Evolutionary conservation across 1,284 basidiomycete genomes (phyloP).

Genomic region (Xerocomus minutiporus): DNA sequence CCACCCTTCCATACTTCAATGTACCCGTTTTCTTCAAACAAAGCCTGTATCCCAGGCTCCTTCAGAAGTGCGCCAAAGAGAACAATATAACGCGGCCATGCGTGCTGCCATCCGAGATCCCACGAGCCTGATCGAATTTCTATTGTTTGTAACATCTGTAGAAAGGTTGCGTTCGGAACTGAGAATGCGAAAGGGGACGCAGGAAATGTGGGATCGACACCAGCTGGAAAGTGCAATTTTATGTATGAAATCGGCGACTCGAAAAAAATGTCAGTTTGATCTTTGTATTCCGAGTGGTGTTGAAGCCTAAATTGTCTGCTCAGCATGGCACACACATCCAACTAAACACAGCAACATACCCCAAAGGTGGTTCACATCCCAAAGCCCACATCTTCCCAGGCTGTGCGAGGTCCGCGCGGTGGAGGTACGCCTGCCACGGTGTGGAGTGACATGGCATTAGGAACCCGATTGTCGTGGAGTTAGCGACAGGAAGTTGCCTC

Average conservation of each 20-base stretch:
- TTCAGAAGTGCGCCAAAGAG: conserved; percentile 73
- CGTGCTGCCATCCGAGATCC: conserved; percentile 53
- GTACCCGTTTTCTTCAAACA: conserved; percentile 64
- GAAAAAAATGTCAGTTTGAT: conserved; percentile 87
- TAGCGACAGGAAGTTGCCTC: conserved; percentile 44
- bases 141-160: conserved; percentile 16
- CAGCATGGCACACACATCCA: conserved; percentile 3
- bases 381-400: conserved; percentile 70
- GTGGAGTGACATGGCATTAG: conserved; percentile 99
- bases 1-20: conserved; percentile 59
- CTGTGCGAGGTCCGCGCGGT: conserved; percentile 55
- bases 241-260: conserved; percentile 68
- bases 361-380: conserved; percentile 86
- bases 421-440: conserved; percentile 89
- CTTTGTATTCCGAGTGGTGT: conserved; percentile 56
- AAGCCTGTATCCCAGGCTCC: conserved; percentile 42
- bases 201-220: conserved; percentile 64
- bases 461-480: conserved; percentile 68
- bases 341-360: conserved; percentile 42
- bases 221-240: conserved; percentile 54
- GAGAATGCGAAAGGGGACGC: conserved; percentile 56
- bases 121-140: conserved; percentile 25
- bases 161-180: conserved; percentile 42
- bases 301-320: conserved; percentile 40
- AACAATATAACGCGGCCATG: conserved; percentile 79